phyloP scores from a whole-genome alignment of 2,329 filamentous ascomycete genomes.

The Beauveria brongniartii region DNA sequence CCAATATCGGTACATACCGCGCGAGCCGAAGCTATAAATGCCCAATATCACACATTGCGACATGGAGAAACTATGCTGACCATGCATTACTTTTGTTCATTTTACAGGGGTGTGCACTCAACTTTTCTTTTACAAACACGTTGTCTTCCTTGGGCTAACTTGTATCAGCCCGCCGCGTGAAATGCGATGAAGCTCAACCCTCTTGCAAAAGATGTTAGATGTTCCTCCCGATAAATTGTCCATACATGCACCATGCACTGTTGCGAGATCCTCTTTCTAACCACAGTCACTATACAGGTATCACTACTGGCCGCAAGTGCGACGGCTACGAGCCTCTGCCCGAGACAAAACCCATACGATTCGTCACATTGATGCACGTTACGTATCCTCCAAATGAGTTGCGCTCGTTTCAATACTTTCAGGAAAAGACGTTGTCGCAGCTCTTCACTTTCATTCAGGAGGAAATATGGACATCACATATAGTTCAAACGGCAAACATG shows the following conservation, averaged over 20 bases:
- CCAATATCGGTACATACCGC: neutral
- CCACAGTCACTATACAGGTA: neutral
- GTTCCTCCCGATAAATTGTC: neutral
- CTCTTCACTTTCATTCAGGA: slow-evolving; percentile 6
- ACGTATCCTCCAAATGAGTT: slow-evolving; percentile 1
- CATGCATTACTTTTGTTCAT: neutral
- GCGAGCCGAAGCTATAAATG: neutral
- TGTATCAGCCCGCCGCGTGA: slow-evolving; percentile 3
- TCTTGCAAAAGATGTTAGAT: slow-evolving; percentile 11
- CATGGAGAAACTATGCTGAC: neutral
- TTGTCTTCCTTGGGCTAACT: neutral
- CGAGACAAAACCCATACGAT: slow-evolving; percentile 1
- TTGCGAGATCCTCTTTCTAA: neutral
- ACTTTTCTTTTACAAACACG: neutral
- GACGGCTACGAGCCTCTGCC: slow-evolving; percentile 6
- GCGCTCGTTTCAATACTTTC: slow-evolving; percentile 10
- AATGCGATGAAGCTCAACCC: slow-evolving; percentile 10
- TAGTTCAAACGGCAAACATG: slow-evolving; percentile 1
- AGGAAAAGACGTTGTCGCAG: slow-evolving; percentile 6
- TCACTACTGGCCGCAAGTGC: slow-evolving; percentile 6
- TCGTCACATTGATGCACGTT: neutral
- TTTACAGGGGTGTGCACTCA: neutral
- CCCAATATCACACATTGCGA: neutral
- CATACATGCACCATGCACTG: neutral
- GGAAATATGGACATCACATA: slow-evolving; percentile 5